phyloP scores from a whole-genome alignment of 164 flowering plant genomes.

The Sedum album region DNA sequence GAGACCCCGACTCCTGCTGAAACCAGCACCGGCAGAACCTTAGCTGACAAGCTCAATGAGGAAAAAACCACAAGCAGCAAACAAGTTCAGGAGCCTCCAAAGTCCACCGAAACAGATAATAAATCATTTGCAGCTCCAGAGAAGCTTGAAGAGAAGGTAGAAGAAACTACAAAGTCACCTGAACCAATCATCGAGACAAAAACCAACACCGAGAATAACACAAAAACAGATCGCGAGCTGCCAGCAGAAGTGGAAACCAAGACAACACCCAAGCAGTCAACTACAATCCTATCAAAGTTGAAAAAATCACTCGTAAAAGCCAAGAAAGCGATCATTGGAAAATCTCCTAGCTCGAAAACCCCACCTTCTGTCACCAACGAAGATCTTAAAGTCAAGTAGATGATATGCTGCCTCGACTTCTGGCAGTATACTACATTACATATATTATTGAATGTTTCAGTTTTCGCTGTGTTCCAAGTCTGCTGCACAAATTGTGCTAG shows the following conservation, averaged over 20 bases:
- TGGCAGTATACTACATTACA: constrained; percentile 1
- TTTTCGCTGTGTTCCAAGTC: not conserved
- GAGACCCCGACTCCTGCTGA: not conserved
- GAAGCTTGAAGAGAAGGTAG: not conserved
- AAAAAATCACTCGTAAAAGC: constrained; percentile 64
- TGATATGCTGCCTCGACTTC: not conserved
- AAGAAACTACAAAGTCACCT: too few relatives aligned
- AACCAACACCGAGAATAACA: not conserved
- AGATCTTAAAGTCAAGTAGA: constrained; percentile 37
- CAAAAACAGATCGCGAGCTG: not conserved
- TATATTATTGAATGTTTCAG: not conserved
- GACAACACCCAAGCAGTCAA: constrained; percentile 36
- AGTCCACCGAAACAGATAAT: not conserved
- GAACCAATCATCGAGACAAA: not conserved
- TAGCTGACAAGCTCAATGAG: constrained; percentile 8
- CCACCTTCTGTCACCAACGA: constrained; percentile 34
- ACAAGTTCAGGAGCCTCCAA: constrained; percentile 4
- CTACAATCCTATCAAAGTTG: constrained; percentile 48
- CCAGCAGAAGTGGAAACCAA: constrained; percentile 5
- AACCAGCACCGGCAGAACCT: not conserved
- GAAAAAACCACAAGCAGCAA: not conserved
- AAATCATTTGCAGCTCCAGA: not conserved
- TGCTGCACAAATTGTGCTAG: not conserved
- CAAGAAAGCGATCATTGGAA: constrained; percentile 74
- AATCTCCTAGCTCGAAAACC: constrained; percentile 52